A percentile compares a stretch with the other conserved stretches of the same genome.
phyloP scores from a whole-genome alignment of 805 yeast genomes.

The Teunomyces kruisii region DNA sequence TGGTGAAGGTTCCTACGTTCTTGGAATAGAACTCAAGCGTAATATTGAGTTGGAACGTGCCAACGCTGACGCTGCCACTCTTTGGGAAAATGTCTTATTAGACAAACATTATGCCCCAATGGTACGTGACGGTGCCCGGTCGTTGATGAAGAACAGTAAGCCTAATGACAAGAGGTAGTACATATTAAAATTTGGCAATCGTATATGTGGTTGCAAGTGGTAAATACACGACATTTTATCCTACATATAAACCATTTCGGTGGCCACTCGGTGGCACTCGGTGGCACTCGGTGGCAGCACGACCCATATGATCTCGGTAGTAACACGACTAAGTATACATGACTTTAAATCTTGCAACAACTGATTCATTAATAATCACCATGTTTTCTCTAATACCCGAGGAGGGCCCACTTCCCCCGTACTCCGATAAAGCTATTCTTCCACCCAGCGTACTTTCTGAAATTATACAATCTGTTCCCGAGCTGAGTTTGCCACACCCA shows the following conservation, averaged over 20 bases:
- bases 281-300: not conserved
- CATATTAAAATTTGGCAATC: not conserved
- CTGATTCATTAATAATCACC: not conserved
- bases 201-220: not conserved
- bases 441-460: conserved; percentile 26
- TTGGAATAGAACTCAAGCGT: conserved; percentile 54
- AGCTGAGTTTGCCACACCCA: conserved; percentile 33
- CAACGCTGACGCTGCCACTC: conserved; percentile 83
- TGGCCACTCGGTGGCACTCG: too few relatives aligned
- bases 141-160: conserved; percentile 40
- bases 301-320: not conserved
- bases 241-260: too few relatives aligned
- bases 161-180: conserved; percentile 10
- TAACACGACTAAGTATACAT: not conserved
- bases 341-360: not conserved
- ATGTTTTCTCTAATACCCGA: not conserved
- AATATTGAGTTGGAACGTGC: conserved; percentile 64
- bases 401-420: conserved; percentile 12
- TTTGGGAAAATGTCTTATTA: conserved; percentile 84
- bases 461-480: conserved; percentile 18
- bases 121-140: conserved; percentile 64
- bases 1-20: conserved; percentile 63
- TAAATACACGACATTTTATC: not conserved
- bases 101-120: conserved; percentile 82
- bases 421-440: conserved; percentile 32